phyloP scores from a whole-genome alignment of 2,329 filamentous ascomycete species.

The Pyricularia pennisetigena region DNA sequence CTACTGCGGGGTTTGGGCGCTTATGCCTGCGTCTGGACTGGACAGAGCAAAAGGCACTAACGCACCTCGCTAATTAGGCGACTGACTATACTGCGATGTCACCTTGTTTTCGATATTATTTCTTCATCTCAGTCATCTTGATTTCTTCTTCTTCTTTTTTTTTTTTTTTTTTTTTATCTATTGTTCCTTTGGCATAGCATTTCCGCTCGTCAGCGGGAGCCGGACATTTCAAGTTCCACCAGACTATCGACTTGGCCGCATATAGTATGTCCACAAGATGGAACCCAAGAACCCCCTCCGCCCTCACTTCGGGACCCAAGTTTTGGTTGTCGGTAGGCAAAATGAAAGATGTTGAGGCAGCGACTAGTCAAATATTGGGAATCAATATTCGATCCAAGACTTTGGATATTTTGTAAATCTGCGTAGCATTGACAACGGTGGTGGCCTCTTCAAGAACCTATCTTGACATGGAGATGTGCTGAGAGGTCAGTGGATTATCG shows the following conservation, averaged over 20 bases:
- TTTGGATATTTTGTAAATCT: background rate
- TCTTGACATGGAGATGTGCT: too few species aligned
- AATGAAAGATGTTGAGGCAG: background rate
- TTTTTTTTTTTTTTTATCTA: background rate
- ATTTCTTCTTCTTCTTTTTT: background rate
- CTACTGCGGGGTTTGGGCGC: background rate
- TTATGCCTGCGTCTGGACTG: background rate
- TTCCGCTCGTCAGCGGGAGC: background rate
- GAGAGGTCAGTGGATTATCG: too few species aligned
- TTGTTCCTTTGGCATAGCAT: background rate
- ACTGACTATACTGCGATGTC: background rate
- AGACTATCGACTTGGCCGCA: background rate
- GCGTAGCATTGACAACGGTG: background rate
- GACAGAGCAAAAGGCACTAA: background rate
- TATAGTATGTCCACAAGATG: background rate
- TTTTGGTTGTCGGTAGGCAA: background rate
- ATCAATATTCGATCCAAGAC: background rate
- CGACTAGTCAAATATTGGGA: background rate
- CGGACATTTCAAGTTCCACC: background rate
- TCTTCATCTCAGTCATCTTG: background rate
- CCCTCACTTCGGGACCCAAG: background rate
- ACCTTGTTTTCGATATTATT: background rate
- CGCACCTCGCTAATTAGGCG: background rate
- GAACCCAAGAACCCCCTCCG: background rate
- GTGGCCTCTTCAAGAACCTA: background rate